Evolutionary conservation across 129 eudicot species (phyloP), one percentile per base, ranked within the genome.

Genomic region (Erigeron canadensis): DNA sequence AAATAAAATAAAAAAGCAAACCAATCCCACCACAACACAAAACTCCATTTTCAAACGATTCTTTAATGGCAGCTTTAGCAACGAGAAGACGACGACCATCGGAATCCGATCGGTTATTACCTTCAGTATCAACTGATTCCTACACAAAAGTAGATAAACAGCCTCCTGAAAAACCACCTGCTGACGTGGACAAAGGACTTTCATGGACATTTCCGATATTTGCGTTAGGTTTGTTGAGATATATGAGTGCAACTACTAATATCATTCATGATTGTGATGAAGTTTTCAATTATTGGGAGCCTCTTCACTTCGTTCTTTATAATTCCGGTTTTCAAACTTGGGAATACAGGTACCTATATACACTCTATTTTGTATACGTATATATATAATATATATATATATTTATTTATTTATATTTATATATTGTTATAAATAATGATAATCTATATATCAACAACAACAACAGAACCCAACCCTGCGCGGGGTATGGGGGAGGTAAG

Each of bases 281-380:
- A 81, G 97, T 89, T 11, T 94, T 89, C 77, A 94, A 94, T 82
- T 94, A 94, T 57, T 94, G 98, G 98, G 98, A 94, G 87, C 98
- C 98, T 60, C 93, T 94, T 34, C 98, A 94, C 73, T 94, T 68
- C 70, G 77, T 94, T 15, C 89, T 94, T 41, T 94, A 85, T 79
- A 90, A 94, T 70, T 87, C 98, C 42, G 97, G 98, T 28, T 94
- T 94, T 65, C 98, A 94, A 65, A 94, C 98, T 73, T 94, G 98
- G 98, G 98, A 94, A 65, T 94, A 89, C 78, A 89, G 98, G 98
- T 94, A 34, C 17, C 5, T 4, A 0, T n/a, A 6, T 72, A 38
- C 46, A n/a, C 15, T 34, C 10, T 28, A 23, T 46, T 46, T n/a
- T n/a, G n/a, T n/a, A n/a, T n/a, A n/a, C n/a, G n/a, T n/a, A n/a